Evolutionary conservation across 2,329 filamentous ascomycete species (phyloP).

Genomic region (Rachicladosporium sp.): DNA sequence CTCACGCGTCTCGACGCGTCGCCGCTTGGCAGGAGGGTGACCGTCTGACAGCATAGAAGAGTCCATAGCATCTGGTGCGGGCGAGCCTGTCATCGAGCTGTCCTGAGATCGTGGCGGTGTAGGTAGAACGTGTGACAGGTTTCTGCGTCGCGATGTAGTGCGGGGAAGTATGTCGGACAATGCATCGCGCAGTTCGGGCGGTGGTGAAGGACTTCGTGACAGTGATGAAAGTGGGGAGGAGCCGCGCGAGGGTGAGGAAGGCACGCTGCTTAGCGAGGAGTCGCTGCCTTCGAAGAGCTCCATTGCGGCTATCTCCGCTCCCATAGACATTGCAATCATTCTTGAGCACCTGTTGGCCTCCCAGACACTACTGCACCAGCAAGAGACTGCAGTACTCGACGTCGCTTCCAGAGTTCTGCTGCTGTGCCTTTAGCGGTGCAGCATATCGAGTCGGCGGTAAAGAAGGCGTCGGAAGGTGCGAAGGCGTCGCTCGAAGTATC

Average conservation of each 20-base stretch:
- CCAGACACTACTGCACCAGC: too few species aligned
- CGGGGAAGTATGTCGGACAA: too few species aligned
- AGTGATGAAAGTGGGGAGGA: slow-evolving; percentile 29
- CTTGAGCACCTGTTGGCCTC: too few species aligned
- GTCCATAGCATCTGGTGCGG: slow-evolving; percentile 33
- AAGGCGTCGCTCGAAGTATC: too few species aligned
- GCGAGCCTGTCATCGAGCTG: slow-evolving; percentile 34
- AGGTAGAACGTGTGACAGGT: slow-evolving; percentile 8
- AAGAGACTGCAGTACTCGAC: too few species aligned
- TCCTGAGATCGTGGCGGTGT: slow-evolving; percentile 31
- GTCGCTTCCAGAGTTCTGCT: too few species aligned
- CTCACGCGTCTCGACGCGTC: slow-evolving; percentile 53
- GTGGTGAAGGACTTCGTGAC: slow-evolving; percentile 25
- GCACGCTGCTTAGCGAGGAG: slow-evolving; percentile 13
- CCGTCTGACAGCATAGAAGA: slow-evolving; percentile 37
- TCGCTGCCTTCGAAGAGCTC: slow-evolving; percentile 2
- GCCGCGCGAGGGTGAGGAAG: slow-evolving; percentile 16
- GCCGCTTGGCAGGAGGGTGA: slow-evolving; percentile 62
- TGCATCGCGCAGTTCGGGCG: slow-evolving; percentile 11
- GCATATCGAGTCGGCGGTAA: too few species aligned
- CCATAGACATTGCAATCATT: too few species aligned
- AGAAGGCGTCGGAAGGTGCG: too few species aligned
- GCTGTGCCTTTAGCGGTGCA: too few species aligned
- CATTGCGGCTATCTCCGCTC: too few species aligned
- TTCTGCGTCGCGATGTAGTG: background rate